Evolutionary conservation across 2,329 filamentous ascomycete genomes (phyloP).

Genomic region (Monosporascus sp.): DNA sequence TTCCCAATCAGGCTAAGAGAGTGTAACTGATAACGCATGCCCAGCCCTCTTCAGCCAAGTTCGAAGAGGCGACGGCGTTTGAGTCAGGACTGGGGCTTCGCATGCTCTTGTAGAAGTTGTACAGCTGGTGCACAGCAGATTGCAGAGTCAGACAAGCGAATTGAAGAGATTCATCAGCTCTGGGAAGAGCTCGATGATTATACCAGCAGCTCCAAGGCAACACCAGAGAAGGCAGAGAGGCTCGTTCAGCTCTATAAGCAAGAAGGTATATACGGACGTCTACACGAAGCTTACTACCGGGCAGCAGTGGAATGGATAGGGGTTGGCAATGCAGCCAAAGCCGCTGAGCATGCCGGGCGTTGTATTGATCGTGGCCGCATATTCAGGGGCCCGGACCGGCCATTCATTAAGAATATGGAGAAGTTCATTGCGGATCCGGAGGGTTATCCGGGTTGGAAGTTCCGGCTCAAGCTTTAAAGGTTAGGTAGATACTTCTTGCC

Average conservation of each 20-base stretch:
- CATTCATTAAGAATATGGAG: slow-evolving; percentile 28
- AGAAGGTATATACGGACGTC: slow-evolving; percentile 27
- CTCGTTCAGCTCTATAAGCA: slow-evolving; percentile 31
- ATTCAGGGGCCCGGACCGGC: slow-evolving; percentile 26
- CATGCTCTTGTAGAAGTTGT: slow-evolving; percentile 33
- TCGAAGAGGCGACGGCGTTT: slow-evolving; percentile 25
- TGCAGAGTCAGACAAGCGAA: slow-evolving; percentile 29
- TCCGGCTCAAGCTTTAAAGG: background rate
- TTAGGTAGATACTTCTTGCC: background rate
- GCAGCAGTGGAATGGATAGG: slow-evolving; percentile 36
- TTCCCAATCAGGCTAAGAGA: background rate
- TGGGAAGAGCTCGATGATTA: slow-evolving; percentile 31
- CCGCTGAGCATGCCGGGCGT: slow-evolving; percentile 26
- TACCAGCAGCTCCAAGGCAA: slow-evolving; percentile 19
- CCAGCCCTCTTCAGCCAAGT: slow-evolving; percentile 27
- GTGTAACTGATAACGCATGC: slow-evolving; percentile 7
- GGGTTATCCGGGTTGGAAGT: slow-evolving; percentile 18
- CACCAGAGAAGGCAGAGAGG: slow-evolving; percentile 30
- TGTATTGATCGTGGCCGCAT: slow-evolving; percentile 21
- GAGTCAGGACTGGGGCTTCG: slow-evolving; percentile 31
- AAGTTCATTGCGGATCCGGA: slow-evolving; percentile 23
- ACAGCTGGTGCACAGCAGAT: slow-evolving; percentile 19
- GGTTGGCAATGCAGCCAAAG: slow-evolving; percentile 25
- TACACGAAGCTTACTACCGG: slow-evolving; percentile 32
- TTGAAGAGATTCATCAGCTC: slow-evolving; percentile 25